Evolutionary conservation across 208 protist species (phyloP), one percentile per base, ranked within the genome.

Genomic region (Acanthamoeba culbertsoni): DNA sequence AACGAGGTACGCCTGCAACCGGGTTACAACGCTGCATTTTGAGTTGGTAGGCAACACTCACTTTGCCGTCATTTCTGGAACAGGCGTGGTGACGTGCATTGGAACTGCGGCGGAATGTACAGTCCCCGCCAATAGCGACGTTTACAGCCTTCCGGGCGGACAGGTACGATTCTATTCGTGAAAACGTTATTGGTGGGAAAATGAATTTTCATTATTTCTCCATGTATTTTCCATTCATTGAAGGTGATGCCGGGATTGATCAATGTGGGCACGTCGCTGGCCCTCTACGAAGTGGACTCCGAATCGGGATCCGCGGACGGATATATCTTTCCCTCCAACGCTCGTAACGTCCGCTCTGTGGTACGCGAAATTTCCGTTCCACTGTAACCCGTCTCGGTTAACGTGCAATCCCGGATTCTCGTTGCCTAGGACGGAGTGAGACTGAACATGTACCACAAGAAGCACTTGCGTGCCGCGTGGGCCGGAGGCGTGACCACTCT

Each of bases 181-280:
- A n/a, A n/a, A n/a, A n/a, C n/a, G n/a, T n/a, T n/a, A n/a, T n/a
- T n/a, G n/a, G n/a, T n/a, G n/a, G n/a, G n/a, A n/a, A n/a, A n/a
- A n/a, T n/a, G n/a, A n/a, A n/a, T n/a, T n/a, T n/a, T n/a, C n/a
- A n/a, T n/a, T n/a, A n/a, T n/a, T n/a, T n/a, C n/a, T n/a, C n/a
- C n/a, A n/a, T n/a, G n/a, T n/a, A n/a, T n/a, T n/a, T n/a, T n/a
- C n/a, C n/a, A n/a, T n/a, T n/a, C n/a, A n/a, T n/a, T n/a, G n/a
- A 48, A 71, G 45, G 55, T 94, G 23, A 92, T 43, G 8, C 93
- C 93, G 28, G 93, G 93, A 0, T 37, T 94, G 0, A 93, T 94
- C 18, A 90, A 59, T 28, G 14, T 33, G 14, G 42, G 53, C 35
- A 91, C 75, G 33, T 59, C 51, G 14, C 51, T 59, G n/a, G 92